phyloP scores from a whole-genome alignment of 2,329 filamentous ascomycete species.

The Diaporthe ilicicola region DNA sequence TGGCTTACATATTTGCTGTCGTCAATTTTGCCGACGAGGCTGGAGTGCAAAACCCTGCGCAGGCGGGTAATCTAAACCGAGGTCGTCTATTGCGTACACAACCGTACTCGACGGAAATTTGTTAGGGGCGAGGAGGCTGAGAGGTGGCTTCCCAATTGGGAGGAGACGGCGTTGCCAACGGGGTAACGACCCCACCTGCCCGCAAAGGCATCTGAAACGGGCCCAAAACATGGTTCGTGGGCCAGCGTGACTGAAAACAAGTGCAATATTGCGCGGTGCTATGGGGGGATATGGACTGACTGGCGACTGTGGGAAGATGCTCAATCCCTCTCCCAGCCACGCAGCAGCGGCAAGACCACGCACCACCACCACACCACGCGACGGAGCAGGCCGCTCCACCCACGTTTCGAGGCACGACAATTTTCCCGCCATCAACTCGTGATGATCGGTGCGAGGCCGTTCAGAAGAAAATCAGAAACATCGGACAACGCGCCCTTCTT shows the following conservation, averaged over 20 bases:
- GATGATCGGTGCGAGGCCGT: constrained; percentile 8
- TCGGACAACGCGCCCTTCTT: constrained; percentile 11
- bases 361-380: background rate
- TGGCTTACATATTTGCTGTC: constrained; percentile 5
- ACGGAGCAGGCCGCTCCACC: constrained; percentile 7
- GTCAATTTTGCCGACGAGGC: constrained; percentile 18
- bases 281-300: background rate
- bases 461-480: constrained; percentile 7
- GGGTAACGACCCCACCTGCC: too few relatives aligned
- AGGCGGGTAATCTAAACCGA: background rate
- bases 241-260: constrained; percentile 17
- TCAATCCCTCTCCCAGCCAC: too few relatives aligned
- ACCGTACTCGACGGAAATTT: constrained; percentile 1
- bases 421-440: constrained; percentile 11
- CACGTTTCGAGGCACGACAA: constrained; percentile 7
- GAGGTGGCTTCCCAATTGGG: constrained; percentile 3
- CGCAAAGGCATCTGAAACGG: constrained; percentile 16
- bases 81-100: background rate
- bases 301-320: background rate
- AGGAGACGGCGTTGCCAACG: background rate
- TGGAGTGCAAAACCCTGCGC: background rate
- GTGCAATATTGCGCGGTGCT: background rate
- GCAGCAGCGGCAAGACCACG: background rate
- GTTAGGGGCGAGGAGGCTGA: constrained; percentile 5
- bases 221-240: constrained; percentile 20